Conservation (phyloP, 768 basidiomycete species). For the Agaricus subrufescens region DNA sequence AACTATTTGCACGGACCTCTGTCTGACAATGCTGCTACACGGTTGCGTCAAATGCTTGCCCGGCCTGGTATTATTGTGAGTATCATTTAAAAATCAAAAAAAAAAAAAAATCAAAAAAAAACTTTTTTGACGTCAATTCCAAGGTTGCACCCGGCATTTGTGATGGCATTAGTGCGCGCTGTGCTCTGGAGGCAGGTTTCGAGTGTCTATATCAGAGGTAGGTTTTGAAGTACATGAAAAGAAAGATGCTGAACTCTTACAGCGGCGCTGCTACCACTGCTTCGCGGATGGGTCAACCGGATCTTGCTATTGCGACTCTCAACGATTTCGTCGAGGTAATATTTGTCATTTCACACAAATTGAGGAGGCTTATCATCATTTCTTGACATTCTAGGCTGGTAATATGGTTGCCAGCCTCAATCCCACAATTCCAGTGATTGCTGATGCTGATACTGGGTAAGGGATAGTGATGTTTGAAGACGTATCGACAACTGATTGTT, state of each 20-base stretch:
- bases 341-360: neutral
- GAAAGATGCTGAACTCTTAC: neutral
- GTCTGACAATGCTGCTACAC: slow-evolving; percentile 64
- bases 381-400: slow-evolving; percentile 35
- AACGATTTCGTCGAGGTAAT: slow-evolving; percentile 66
- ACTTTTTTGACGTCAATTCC: neutral
- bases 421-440: slow-evolving; percentile 65
- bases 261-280: slow-evolving; percentile 81
- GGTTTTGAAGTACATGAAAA: neutral
- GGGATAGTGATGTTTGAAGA: slow-evolving; percentile 6
- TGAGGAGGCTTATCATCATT: neutral
- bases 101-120: too few relatives aligned
- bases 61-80: slow-evolving; percentile 72
- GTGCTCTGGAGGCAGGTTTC: slow-evolving; percentile 76
- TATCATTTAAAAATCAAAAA: slow-evolving; percentile 1
- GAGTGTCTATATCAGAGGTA: slow-evolving; percentile 72
- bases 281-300: slow-evolving; percentile 72
- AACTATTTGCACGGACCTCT: slow-evolving; percentile 67
- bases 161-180: slow-evolving; percentile 74
- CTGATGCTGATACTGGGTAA: slow-evolving; percentile 75
- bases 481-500: neutral
- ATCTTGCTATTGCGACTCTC: slow-evolving; percentile 70
- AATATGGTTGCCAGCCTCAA: slow-evolving; percentile 65
- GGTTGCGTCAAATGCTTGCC: slow-evolving; percentile 62
- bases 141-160: slow-evolving; percentile 75